Evolutionary conservation across 2,329 filamentous ascomycete genomes (phyloP).

Genomic region (Cladosporium austrohemisphaericum): DNA sequence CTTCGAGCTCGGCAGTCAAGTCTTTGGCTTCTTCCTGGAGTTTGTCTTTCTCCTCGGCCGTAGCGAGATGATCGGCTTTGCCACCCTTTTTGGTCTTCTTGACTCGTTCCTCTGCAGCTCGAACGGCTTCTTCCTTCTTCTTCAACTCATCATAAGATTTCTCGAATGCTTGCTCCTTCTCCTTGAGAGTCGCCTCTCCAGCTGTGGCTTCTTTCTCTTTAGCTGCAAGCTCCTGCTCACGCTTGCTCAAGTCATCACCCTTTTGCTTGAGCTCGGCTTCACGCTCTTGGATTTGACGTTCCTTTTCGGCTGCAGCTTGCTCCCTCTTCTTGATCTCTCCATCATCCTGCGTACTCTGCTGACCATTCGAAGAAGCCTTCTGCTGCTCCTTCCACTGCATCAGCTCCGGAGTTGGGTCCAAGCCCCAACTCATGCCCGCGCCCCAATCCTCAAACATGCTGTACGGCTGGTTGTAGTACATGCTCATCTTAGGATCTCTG

Average conservation of each 20-base stretch:
- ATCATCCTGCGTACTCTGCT: neutral
- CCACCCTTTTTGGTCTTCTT: slow-evolving; percentile 17
- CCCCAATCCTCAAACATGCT: slow-evolving; percentile 14
- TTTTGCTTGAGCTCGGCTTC: neutral
- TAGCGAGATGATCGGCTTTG: slow-evolving; percentile 7
- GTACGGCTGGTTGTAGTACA: slow-evolving; percentile 7
- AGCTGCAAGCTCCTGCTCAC: neutral
- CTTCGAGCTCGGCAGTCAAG: neutral
- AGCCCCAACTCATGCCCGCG: slow-evolving; percentile 14
- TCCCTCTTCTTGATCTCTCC: slow-evolving; percentile 2
- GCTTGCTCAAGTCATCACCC: neutral
- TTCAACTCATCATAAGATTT: slow-evolving; percentile 14
- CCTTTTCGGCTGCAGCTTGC: neutral
- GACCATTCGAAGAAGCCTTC: slow-evolving; percentile 3
- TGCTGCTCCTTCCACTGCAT: slow-evolving; percentile 14
- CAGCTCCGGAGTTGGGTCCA: slow-evolving; percentile 18
- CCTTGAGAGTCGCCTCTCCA: neutral
- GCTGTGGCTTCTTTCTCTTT: neutral
- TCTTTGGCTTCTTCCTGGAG: neutral
- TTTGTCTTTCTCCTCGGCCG: slow-evolving; percentile 2
- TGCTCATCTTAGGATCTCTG: slow-evolving; percentile 7
- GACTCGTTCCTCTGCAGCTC: slow-evolving; percentile 12
- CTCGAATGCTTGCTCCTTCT: slow-evolving; percentile 7
- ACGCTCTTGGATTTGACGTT: neutral
- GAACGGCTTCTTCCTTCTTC: slow-evolving; percentile 14